A percentile compares a stretch with the other conserved stretches of the same genome.
Evolutionary conservation across 176 grass and related monocot species (phyloP).

Genomic region (Puya raimondii): DNA sequence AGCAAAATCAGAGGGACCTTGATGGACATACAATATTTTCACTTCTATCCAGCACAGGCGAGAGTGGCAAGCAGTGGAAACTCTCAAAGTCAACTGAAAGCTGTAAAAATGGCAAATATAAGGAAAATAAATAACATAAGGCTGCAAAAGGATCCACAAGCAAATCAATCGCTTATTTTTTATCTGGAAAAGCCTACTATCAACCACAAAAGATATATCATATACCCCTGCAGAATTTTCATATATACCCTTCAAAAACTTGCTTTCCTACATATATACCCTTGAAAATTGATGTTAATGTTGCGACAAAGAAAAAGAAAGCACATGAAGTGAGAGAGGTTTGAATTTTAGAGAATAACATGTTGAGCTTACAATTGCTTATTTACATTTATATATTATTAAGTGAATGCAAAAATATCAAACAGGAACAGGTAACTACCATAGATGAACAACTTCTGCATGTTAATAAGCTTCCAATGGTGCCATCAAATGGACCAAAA

Average conservation of each 20-base stretch:
- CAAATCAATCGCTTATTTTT: not conserved
- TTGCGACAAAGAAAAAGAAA: too few species aligned
- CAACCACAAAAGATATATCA: too few species aligned
- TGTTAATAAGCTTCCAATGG: slow-evolving; percentile 82
- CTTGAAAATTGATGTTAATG: too few species aligned
- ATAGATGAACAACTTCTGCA: slow-evolving; percentile 78
- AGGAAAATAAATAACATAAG: not conserved
- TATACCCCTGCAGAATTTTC: too few species aligned
- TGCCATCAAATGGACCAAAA: slow-evolving; percentile 80
- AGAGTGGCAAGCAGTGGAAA: slow-evolving; percentile 69
- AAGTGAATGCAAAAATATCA: not conserved
- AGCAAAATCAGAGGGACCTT: slow-evolving; percentile 32
- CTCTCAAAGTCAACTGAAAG: slow-evolving; percentile 75
- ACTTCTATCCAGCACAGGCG: slow-evolving; percentile 52
- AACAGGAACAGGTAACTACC: slow-evolving; percentile 39
- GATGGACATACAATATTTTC: slow-evolving; percentile 73
- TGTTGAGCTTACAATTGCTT: not conserved
- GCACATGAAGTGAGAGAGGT: too few species aligned
- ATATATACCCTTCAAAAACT: too few species aligned
- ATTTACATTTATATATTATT: not conserved
- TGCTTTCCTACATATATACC: too few species aligned
- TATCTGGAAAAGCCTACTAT: too few species aligned
- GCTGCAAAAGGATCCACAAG: not conserved
- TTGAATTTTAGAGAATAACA: too few species aligned
- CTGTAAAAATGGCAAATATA: slow-evolving; percentile 29